Evolutionary conservation across 75 land plant species (phyloP).

Genomic region (Pinus albicaulis): DNA sequence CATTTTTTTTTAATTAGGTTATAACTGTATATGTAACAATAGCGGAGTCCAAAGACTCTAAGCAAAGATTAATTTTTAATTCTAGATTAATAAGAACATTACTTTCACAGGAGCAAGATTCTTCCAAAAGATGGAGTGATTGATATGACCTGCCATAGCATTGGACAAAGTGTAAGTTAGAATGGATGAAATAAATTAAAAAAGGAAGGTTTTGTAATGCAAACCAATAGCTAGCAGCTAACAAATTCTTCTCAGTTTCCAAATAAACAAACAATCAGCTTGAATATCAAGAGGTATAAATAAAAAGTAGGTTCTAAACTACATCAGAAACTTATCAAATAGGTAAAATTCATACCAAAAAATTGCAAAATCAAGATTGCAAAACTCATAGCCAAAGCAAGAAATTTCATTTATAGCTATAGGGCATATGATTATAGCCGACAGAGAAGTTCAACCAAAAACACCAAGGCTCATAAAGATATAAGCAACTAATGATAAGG

Average conservation of each 20-base stretch:
- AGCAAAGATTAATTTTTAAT: background rate
- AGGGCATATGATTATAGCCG: background rate
- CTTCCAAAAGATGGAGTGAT: conserved; percentile 96
- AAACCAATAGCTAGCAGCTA: background rate
- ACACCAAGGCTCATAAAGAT: no score
- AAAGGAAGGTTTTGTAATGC: background rate
- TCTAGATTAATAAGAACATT: conserved; percentile 7
- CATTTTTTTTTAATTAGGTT: background rate
- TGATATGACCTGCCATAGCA: conserved; percentile 75
- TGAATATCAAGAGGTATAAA: no score
- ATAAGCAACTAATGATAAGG: background rate
- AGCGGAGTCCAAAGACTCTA: background rate
- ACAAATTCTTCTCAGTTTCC: background rate
- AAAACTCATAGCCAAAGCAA: background rate
- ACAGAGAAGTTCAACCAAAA: background rate
- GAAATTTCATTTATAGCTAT: background rate
- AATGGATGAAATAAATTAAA: background rate
- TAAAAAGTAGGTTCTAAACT: background rate
- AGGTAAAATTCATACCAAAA: background rate
- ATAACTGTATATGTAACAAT: background rate
- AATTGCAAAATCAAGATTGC: background rate
- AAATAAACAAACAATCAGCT: background rate
- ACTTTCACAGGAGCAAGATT: conserved; percentile 77
- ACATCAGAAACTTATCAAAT: background rate
- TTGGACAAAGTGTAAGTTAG: background rate